A percentile compares a stretch with the other conserved stretches of the same genome.
Conservation (phyloP, 768 basidiomycete genomes). For the Lyophyllum shimeji region DNA sequence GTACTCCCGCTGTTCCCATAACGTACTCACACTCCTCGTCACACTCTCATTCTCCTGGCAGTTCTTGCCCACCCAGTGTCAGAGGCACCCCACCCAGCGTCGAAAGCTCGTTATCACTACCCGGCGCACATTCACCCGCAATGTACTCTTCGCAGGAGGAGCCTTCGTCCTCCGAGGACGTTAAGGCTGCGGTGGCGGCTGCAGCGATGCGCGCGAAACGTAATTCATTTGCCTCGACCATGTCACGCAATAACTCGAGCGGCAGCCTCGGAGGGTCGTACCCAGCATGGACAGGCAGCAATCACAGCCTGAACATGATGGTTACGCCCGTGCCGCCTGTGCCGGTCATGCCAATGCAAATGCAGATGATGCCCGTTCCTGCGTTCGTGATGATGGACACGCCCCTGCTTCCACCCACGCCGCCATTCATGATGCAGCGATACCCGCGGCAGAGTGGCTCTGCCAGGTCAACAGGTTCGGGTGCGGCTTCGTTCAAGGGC, state of each 20-base stretch:
- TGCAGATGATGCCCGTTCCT: slow-evolving; percentile 40
- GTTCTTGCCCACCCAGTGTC: slow-evolving; percentile 50
- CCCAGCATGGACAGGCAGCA: slow-evolving; percentile 40
- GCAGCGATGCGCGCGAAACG: slow-evolving; percentile 35
- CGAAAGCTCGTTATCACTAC: slow-evolving; percentile 24
- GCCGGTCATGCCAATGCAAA: slow-evolving; percentile 28
- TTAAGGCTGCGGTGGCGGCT: slow-evolving; percentile 37
- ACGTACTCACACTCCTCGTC: slow-evolving; percentile 24
- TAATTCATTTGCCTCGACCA: slow-evolving; percentile 36
- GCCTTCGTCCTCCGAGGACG: slow-evolving; percentile 55
- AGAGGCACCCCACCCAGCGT: slow-evolving; percentile 30
- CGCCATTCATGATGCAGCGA: slow-evolving; percentile 75
- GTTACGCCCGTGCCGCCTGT: slow-evolving; percentile 25
- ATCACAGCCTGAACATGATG: slow-evolving; percentile 32
- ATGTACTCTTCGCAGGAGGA: slow-evolving; percentile 49
- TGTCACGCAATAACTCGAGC: slow-evolving; percentile 27
- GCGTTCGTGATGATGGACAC: slow-evolving; percentile 52
- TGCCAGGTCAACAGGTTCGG: slow-evolving; percentile 30
- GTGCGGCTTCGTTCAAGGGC: slow-evolving; percentile 32
- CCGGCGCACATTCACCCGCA: slow-evolving; percentile 51
- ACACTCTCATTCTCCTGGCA: slow-evolving; percentile 39
- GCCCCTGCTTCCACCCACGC: slow-evolving; percentile 70
- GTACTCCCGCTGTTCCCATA: slow-evolving; percentile 28
- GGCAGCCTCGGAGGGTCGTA: slow-evolving; percentile 26
- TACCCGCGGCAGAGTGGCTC: slow-evolving; percentile 40